Percentiles rank a stretch among this genome's conserved stretches.
Evolutionary conservation across 2,329 filamentous ascomycete genomes (phyloP).

Genomic region (Mycocentrospora acerina): DNA sequence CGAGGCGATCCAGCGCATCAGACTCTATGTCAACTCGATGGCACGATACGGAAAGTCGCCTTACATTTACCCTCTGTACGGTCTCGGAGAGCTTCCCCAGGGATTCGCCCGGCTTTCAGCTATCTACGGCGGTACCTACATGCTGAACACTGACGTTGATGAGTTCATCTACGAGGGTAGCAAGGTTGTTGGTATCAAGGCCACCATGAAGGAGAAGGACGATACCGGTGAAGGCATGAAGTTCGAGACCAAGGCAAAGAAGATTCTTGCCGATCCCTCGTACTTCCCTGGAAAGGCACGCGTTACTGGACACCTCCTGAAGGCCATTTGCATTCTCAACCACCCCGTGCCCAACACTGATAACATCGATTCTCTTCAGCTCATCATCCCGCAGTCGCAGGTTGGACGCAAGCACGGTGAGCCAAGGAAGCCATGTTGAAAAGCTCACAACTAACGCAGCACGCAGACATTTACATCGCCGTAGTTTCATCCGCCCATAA

Average conservation of each 20-base stretch:
- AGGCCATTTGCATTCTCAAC: conserved; percentile 96
- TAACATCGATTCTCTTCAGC: conserved; percentile 84
- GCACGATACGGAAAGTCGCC: conserved; percentile 97
- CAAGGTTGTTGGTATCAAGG: conserved; percentile 94
- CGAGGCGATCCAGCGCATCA: conserved; percentile 87
- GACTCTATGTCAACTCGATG: conserved; percentile 96
- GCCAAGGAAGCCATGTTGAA: conserved; percentile 25
- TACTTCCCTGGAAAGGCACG: conserved; percentile 93
- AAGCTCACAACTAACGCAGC: conserved; percentile 8
- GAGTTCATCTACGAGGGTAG: conserved; percentile 81
- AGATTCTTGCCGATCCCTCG: conserved; percentile 92
- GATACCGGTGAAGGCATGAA: conserved; percentile 76
- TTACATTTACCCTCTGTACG: conserved; percentile 99
- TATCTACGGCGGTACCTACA: conserved; percentile 98
- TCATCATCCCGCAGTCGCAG: conserved; percentile 98
- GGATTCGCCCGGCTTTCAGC: conserved; percentile 96
- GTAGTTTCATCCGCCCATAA: conserved; percentile 95
- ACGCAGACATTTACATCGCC: conserved; percentile 88
- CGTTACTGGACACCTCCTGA: conserved; percentile 85
- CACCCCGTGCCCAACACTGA: conserved; percentile 90
- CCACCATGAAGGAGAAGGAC: conserved; percentile 87
- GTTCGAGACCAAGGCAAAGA: conserved; percentile 94
- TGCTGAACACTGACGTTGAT: conserved; percentile 94
- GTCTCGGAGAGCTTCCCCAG: conserved; percentile 93
- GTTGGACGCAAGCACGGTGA: conserved; percentile 93